A percentile compares a stretch with the other conserved stretches of the same genome.
These are phyloP conservation scores for Tephrocybe sp. DNA, from an alignment of 768 basidiomycete species.

Conservation along the genomic window DNA sequence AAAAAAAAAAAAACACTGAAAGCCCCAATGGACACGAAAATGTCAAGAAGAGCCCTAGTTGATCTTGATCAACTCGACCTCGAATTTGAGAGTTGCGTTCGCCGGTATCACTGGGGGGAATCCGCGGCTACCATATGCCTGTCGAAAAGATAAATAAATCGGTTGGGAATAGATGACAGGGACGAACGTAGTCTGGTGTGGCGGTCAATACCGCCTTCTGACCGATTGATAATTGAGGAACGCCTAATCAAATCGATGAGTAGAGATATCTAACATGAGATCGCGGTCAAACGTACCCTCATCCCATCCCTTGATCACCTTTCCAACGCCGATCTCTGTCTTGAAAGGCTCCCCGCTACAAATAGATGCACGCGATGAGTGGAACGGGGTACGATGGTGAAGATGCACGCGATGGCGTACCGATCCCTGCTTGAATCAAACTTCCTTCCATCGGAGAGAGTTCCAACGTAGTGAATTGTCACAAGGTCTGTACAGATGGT, in stretches of 20 bases:
- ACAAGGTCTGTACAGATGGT: constrained; percentile 54
- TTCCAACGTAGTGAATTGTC: constrained; percentile 78
- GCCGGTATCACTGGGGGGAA: constrained; percentile 79
- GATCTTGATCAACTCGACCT: constrained; percentile 81
- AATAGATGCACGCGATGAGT: constrained; percentile 11
- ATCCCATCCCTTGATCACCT: constrained; percentile 90
- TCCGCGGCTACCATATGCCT: constrained; percentile 75
- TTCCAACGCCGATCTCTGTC: constrained; percentile 73
- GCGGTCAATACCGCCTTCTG: constrained; percentile 66
- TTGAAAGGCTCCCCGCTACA: constrained; percentile 56
- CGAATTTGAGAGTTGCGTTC: constrained; percentile 73
- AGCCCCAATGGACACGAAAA: constrained; percentile 14
- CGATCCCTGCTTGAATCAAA: constrained; percentile 81
- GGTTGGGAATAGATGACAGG: background rate
- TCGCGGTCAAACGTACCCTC: constrained; percentile 53
- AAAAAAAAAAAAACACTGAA: constrained; percentile 7
- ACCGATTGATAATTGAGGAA: constrained; percentile 73
- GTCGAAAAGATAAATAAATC: constrained; percentile 8
- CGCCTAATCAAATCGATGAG: constrained; percentile 46
- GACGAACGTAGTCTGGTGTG: constrained; percentile 75
- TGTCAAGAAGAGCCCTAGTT: constrained; percentile 26
- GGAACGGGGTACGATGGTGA: too few species aligned
- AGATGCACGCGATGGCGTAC: constrained; percentile 29
- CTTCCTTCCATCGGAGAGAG: constrained; percentile 53
- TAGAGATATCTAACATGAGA: constrained; percentile 1